Conservation (phyloP, 1,284 basidiomycete species). For the Ceraceosorus guamensis region DNA sequence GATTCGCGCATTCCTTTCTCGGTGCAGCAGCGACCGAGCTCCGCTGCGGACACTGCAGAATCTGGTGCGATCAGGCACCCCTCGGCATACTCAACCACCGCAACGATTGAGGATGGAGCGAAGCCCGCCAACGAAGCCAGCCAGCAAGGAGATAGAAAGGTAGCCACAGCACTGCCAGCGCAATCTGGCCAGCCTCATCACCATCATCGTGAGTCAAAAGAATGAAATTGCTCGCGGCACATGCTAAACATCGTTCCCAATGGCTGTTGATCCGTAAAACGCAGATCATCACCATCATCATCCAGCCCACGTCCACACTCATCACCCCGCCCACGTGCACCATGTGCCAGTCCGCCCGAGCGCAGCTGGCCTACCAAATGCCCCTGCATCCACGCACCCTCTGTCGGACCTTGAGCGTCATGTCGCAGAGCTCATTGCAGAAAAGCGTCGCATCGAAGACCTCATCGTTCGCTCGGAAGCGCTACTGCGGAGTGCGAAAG, state of each 20-base stretch:
- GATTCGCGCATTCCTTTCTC: no score
- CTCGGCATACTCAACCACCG: no score
- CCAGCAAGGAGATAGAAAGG: no score
- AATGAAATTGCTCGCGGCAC: no score
- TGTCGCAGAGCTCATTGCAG: constrained; percentile 33
- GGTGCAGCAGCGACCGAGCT: no score
- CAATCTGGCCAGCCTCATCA: constrained; percentile 7
- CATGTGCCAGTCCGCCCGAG: constrained; percentile 21
- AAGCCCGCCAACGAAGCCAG: no score
- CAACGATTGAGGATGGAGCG: no score
- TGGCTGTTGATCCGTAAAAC: constrained; percentile 11
- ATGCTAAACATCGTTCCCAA: constrained; percentile 8
- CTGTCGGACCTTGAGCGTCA: constrained; percentile 33
- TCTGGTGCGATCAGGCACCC: no score
- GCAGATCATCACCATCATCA: constrained; percentile 29
- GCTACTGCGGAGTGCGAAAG: constrained; percentile 10
- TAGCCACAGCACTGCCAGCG: no score
- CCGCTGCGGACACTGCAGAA: no score
- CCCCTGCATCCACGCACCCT: no score
- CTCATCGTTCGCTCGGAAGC: constrained; percentile 33
- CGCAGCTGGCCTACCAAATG: no score
- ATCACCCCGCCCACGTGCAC: constrained; percentile 19
- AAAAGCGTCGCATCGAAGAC: constrained; percentile 31
- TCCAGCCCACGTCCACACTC: constrained; percentile 16
- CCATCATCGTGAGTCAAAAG: constrained; percentile 19